These are phyloP conservation scores for Toxoplasma gondii DNA, from an alignment of 169 alveolate genomes.

Conservation along the genomic window DNA sequence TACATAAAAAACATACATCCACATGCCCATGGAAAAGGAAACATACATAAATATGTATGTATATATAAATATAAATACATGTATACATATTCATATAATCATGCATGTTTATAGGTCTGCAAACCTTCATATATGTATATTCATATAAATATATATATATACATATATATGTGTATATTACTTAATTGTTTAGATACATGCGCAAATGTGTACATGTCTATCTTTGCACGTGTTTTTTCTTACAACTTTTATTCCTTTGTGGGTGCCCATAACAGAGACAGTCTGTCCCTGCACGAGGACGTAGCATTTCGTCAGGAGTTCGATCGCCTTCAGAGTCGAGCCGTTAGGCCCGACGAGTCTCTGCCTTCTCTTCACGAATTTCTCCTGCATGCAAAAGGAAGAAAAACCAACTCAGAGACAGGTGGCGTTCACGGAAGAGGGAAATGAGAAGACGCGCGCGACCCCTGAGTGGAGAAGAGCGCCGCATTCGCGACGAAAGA, in stretches of 20 bases:
- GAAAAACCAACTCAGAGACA: neutral
- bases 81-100: neutral
- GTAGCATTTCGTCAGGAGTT: slow-evolving; percentile 98
- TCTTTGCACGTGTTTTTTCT: neutral
- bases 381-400: slow-evolving; percentile 78
- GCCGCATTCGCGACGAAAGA: neutral
- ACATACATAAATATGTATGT: neutral
- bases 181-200: neutral
- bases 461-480: neutral
- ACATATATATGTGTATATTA: neutral
- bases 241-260: slow-evolving; percentile 90
- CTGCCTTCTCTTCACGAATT: slow-evolving; percentile 98
- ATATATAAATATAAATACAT: neutral
- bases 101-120: neutral
- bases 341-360: slow-evolving; percentile 99
- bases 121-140: neutral
- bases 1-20: neutral
- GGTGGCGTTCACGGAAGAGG: neutral
- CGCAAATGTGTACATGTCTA: neutral
- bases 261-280: slow-evolving; percentile 97
- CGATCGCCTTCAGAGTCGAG: slow-evolving; percentile 96
- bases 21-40: neutral
- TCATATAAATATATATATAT: neutral
- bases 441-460: neutral
- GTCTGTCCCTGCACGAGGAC: slow-evolving; percentile 98